phyloP scores from a whole-genome alignment of 352 stramenopile species.

The Pythium coloratum region DNA sequence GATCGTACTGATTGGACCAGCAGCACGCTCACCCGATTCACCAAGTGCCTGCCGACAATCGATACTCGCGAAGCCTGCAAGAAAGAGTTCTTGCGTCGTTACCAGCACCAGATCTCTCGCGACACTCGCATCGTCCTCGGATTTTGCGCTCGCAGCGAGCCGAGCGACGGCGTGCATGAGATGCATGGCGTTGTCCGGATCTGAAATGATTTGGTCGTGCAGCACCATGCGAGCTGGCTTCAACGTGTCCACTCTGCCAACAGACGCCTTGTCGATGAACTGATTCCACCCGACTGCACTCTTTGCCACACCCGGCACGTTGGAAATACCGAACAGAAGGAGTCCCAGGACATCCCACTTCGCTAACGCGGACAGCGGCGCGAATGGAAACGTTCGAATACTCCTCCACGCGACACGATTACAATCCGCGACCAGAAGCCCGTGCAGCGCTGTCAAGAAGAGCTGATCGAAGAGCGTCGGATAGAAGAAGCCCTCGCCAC shows the following conservation, averaged over 20 bases:
- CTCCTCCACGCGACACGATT: slow-evolving; percentile 82
- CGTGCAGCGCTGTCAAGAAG: slow-evolving; percentile 79
- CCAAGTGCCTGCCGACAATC: slow-evolving; percentile 30
- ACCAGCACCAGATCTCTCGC: slow-evolving; percentile 28
- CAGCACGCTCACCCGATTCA: slow-evolving; percentile 32
- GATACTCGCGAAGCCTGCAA: slow-evolving; percentile 23
- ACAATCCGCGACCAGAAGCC: slow-evolving; percentile 65
- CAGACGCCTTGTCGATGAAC: slow-evolving; percentile 56
- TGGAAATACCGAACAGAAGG: slow-evolving; percentile 71
- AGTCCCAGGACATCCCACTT: slow-evolving; percentile 84
- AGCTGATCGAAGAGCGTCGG: slow-evolving; percentile 85
- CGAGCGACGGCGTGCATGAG: slow-evolving; percentile 72
- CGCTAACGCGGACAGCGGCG: slow-evolving; percentile 61
- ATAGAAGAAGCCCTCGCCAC: slow-evolving; percentile 50
- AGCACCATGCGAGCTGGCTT: slow-evolving; percentile 51
- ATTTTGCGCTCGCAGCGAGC: slow-evolving; percentile 35
- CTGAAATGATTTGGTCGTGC: slow-evolving; percentile 56
- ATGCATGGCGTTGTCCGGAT: slow-evolving; percentile 67
- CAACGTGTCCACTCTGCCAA: slow-evolving; percentile 24
- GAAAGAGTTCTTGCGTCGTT: slow-evolving; percentile 31
- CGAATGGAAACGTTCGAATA: slow-evolving; percentile 69
- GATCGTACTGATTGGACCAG: slow-evolving; percentile 36
- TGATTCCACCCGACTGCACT: slow-evolving; percentile 55
- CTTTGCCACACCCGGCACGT: slow-evolving; percentile 61
- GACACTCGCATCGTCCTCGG: slow-evolving; percentile 17